phyloP scores from a whole-genome alignment of 768 basidiomycete species.

The Podaxis carcinomalis region DNA sequence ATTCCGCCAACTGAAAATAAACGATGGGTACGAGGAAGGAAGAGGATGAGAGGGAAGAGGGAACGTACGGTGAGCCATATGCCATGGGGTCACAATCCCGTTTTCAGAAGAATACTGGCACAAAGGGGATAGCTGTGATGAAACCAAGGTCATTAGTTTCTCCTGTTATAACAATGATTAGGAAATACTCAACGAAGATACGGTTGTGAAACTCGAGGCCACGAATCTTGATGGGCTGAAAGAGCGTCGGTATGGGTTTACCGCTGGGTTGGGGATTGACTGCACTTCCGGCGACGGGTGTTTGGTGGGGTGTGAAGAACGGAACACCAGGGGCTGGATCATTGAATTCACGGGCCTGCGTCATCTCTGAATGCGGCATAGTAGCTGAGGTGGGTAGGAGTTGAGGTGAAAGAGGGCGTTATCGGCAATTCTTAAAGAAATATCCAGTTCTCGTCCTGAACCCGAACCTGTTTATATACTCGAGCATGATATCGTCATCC shows the following conservation, averaged over 20 bases:
- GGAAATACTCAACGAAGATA: slow-evolving; percentile 39
- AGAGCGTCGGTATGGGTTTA: slow-evolving; percentile 32
- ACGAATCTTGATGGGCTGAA: slow-evolving; percentile 53
- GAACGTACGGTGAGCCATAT: slow-evolving; percentile 56
- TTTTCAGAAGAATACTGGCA: slow-evolving; percentile 59
- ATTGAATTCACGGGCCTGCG: slow-evolving; percentile 21
- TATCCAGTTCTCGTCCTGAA: neutral
- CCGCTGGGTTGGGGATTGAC: slow-evolving; percentile 35
- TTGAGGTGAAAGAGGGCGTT: neutral
- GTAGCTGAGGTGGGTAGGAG: neutral
- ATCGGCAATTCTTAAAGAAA: neutral
- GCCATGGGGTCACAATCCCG: slow-evolving; percentile 52
- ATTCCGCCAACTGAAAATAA: slow-evolving; percentile 44
- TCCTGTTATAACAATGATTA: neutral
- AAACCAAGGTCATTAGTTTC: neutral
- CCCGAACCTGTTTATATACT: neutral
- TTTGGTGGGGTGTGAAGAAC: slow-evolving; percentile 45
- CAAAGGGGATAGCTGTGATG: slow-evolving; percentile 44
- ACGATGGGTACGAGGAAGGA: slow-evolving; percentile 3
- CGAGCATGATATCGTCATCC: neutral
- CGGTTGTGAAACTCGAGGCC: slow-evolving; percentile 51
- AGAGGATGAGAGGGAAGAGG: slow-evolving; percentile 17
- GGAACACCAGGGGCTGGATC: slow-evolving; percentile 35
- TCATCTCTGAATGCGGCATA: neutral
- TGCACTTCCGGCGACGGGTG: slow-evolving; percentile 41